Evolutionary conservation across 1,284 basidiomycete genomes (phyloP).

Genomic region (Malassezia restricta): DNA sequence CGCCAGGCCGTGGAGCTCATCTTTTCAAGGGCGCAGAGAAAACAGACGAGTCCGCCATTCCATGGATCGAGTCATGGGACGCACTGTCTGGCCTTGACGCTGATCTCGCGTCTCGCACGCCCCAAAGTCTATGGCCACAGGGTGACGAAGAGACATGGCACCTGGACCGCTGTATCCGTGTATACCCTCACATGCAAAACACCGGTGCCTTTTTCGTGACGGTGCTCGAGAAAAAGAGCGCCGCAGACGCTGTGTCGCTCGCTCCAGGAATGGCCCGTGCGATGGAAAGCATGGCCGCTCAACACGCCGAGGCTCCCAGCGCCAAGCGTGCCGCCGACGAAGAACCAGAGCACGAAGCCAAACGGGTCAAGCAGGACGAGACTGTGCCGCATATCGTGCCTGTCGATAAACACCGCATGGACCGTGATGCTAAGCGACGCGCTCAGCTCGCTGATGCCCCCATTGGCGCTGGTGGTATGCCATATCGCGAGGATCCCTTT

Average conservation of each 20-base stretch:
- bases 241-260: constrained; percentile 30
- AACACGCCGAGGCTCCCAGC: constrained; percentile 12
- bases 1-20: constrained; percentile 31
- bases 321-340: not conserved
- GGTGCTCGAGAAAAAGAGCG: constrained; percentile 56
- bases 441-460: constrained; percentile 17
- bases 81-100: constrained; percentile 32
- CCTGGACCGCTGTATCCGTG: constrained; percentile 36
- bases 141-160: constrained; percentile 36
- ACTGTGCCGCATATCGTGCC: constrained; percentile 2
- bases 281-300: constrained; percentile 25
- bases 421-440: constrained; percentile 21
- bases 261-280: constrained; percentile 40
- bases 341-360: constrained; percentile 17
- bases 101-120: constrained; percentile 27
- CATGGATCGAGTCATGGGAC: constrained; percentile 37
- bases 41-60: constrained; percentile 23
- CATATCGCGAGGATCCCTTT: constrained; percentile 40
- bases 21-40: constrained; percentile 20
- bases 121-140: constrained; percentile 39
- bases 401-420: constrained; percentile 30
- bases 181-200: constrained; percentile 86
- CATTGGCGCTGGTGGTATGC: constrained; percentile 32
- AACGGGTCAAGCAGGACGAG: constrained; percentile 23
- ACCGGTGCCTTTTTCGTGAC: constrained; percentile 96